Evolutionary conservation across 2,329 filamentous ascomycete species (phyloP).

Genomic region (Furcasterigmium furcatum): DNA sequence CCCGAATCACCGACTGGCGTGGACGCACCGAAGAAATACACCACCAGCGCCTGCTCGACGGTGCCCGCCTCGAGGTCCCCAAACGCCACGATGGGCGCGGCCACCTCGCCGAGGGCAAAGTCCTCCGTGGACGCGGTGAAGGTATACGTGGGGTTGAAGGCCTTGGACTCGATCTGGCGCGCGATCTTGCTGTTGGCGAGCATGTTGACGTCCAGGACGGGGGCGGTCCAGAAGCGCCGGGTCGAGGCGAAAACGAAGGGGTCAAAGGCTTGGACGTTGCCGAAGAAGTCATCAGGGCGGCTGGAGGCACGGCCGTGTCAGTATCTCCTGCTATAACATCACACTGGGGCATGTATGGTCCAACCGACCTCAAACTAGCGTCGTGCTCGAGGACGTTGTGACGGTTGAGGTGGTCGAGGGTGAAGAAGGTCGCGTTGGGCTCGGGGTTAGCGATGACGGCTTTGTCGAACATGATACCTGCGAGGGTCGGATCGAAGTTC

Average conservation of each 20-base stretch:
- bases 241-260: conserved; percentile 44
- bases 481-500: conserved; percentile 38
- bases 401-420: conserved; percentile 37
- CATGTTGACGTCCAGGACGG: conserved; percentile 33
- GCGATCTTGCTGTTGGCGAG: conserved; percentile 42
- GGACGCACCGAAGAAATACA: conserved; percentile 44
- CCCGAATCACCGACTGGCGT: background rate
- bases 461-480: conserved; percentile 34
- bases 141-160: conserved; percentile 44
- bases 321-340: too few species aligned
- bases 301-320: conserved; percentile 21
- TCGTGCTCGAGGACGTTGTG: conserved; percentile 49
- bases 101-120: conserved; percentile 48
- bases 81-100: conserved; percentile 46
- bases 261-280: conserved; percentile 50
- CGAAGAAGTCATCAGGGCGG: conserved; percentile 45
- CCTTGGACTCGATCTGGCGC: conserved; percentile 38
- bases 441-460: conserved; percentile 38
- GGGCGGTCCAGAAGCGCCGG: conserved; percentile 39
- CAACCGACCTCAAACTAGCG: conserved; percentile 35
- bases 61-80: conserved; percentile 36
- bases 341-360: too few species aligned
- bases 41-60: conserved; percentile 33
- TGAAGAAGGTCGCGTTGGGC: conserved; percentile 39
- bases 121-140: conserved; percentile 36